Conservation (phyloP, 2,329 filamentous ascomycete species). For the Exophiala calicioides region DNA sequence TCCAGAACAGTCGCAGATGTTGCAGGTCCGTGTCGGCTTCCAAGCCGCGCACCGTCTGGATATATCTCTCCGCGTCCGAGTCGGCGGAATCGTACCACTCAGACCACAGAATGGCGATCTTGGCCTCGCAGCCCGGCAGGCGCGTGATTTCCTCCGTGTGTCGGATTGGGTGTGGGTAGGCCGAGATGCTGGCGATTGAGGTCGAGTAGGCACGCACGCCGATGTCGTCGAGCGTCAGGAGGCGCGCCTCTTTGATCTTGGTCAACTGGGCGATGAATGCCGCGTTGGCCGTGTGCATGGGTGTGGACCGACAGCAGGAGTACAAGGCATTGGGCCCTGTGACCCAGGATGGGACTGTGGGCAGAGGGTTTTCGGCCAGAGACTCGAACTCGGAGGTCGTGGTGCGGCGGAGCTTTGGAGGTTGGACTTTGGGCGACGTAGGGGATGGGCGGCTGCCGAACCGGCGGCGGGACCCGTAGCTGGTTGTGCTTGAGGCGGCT, state of each 20-base stretch:
- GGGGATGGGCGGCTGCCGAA: conserved; percentile 29
- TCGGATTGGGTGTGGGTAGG: conserved; percentile 68
- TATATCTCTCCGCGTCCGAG: conserved; percentile 48
- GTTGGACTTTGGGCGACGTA: conserved; percentile 32
- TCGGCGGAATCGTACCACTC: conserved; percentile 65
- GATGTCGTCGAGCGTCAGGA: conserved; percentile 72
- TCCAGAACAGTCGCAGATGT: conserved; percentile 70
- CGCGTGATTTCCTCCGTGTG: conserved; percentile 46
- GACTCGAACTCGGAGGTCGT: conserved; percentile 77
- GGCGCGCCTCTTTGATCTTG: conserved; percentile 70
- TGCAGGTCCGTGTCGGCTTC: conserved; percentile 65
- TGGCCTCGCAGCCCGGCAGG: conserved; percentile 78
- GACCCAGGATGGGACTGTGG: conserved; percentile 70
- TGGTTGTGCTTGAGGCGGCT: conserved; percentile 10
- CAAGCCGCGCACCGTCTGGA: conserved; percentile 66
- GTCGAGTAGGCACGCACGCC: conserved; percentile 85
- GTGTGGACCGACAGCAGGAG: conserved; percentile 78
- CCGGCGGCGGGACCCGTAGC: conserved; percentile 29
- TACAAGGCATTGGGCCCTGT: conserved; percentile 62
- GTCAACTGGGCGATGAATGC: conserved; percentile 72
- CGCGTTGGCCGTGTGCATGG: conserved; percentile 68
- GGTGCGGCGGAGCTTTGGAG: conserved; percentile 60
- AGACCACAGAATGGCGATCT: conserved; percentile 74
- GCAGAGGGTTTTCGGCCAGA: conserved; percentile 44
- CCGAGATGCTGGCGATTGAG: conserved; percentile 77